Percentiles rank a stretch among this genome's conserved stretches.
Evolutionary conservation across 495 filamentous ascomycete species (phyloP).

Genomic region (Achaetomiella virescens): DNA sequence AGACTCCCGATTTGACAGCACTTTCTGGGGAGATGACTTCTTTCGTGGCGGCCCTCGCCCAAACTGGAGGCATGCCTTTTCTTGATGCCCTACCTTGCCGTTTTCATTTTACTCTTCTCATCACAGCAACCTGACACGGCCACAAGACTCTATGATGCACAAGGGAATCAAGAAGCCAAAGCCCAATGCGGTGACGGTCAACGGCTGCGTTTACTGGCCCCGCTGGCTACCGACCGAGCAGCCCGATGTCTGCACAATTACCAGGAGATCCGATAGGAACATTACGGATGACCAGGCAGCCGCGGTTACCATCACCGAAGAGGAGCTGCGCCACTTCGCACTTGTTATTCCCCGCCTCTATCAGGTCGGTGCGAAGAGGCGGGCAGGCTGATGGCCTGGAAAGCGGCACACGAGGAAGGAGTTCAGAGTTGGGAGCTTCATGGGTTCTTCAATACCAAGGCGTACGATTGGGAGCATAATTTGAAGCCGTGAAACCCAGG

Average conservation of each 20-base stretch:
- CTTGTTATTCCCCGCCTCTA: constrained; percentile 11
- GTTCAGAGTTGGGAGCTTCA: constrained; percentile 7
- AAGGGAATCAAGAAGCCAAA: too few relatives aligned
- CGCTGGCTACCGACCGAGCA: too few relatives aligned
- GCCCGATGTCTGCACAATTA: not conserved
- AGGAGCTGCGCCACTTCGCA: constrained; percentile 4
- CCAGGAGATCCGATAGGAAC: not conserved
- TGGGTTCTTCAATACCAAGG: not conserved
- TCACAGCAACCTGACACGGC: too few relatives aligned
- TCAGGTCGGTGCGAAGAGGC: constrained; percentile 4
- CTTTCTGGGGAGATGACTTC: too few relatives aligned
- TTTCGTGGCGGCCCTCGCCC: too few relatives aligned
- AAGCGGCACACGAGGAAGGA: not conserved
- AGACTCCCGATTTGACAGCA: too few relatives aligned
- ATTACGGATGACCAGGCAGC: not conserved
- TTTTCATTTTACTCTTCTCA: too few relatives aligned
- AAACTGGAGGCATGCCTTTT: too few relatives aligned
- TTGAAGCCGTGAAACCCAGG: not conserved
- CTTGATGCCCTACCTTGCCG: too few relatives aligned
- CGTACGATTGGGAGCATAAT: not conserved
- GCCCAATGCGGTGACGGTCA: too few relatives aligned
- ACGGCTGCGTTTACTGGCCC: too few relatives aligned
- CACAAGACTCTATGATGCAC: too few relatives aligned
- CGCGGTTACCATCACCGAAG: not conserved
- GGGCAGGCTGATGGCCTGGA: constrained; percentile 8